Evolutionary conservation across 2,329 filamentous ascomycete genomes (phyloP).

Genomic region (Cladophialophora bantiana): DNA sequence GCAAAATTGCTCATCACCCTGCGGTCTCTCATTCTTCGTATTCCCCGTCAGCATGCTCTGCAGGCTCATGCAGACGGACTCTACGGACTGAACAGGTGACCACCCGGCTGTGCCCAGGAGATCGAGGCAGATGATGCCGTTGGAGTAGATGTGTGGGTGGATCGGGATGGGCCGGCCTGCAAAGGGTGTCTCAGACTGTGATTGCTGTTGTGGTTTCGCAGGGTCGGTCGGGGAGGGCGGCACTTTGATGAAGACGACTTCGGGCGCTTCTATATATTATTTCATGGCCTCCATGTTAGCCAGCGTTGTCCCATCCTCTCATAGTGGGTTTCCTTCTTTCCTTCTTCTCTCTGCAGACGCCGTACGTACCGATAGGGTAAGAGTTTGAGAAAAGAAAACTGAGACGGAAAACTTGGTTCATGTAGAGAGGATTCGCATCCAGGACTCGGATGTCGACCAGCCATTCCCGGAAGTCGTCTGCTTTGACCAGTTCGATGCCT

Average conservation of each 20-base stretch:
- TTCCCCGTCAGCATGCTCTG: conserved; percentile 99
- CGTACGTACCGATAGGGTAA: conserved; percentile 83
- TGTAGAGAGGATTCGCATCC: conserved; percentile 88
- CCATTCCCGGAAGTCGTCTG: conserved; percentile 89
- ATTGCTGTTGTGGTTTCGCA: conserved; percentile 22
- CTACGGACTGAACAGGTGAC: conserved; percentile 96
- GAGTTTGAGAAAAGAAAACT: conserved; percentile 83
- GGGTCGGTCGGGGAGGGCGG: conserved; percentile 51
- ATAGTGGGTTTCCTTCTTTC: background rate
- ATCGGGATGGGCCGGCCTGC: conserved; percentile 75
- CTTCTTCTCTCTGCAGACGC: background rate
- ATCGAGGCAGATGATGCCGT: conserved; percentile 97
- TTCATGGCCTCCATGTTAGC: background rate
- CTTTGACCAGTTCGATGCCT: conserved; percentile 78
- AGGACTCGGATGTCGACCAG: conserved; percentile 89
- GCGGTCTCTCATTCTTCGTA: conserved; percentile 85
- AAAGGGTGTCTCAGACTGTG: conserved; percentile 39
- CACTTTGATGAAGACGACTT: conserved; percentile 83
- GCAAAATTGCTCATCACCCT: conserved; percentile 90
- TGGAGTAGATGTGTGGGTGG: conserved; percentile 97
- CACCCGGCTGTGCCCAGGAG: conserved; percentile 86
- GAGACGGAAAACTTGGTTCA: conserved; percentile 78
- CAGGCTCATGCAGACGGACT: conserved; percentile 95
- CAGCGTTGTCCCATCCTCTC: background rate
- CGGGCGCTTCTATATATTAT: conserved; percentile 75